phyloP scores from a whole-genome alignment of 73 alveolate species.

The Paramecium octaurelia region DNA sequence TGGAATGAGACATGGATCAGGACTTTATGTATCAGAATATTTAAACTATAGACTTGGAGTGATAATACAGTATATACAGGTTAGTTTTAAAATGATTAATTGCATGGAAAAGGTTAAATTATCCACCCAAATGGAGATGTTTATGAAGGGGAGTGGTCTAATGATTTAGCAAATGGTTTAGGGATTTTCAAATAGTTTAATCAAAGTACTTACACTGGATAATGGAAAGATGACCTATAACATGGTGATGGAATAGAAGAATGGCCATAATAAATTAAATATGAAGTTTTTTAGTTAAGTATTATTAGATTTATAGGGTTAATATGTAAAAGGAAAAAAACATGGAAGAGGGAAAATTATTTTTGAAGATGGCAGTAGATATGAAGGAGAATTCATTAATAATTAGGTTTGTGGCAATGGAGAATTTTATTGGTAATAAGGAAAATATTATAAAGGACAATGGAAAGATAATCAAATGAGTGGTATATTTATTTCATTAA shows the following conservation, averaged over 20 bases:
- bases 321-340: constrained; percentile 64
- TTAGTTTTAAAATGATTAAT: constrained; percentile 61
- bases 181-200: constrained; percentile 66
- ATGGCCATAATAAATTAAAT: constrained; percentile 54
- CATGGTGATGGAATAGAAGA: constrained; percentile 56
- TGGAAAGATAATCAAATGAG: constrained; percentile 66
- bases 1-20: constrained; percentile 51
- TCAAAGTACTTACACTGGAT: constrained; percentile 65
- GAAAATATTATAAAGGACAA: constrained; percentile 65
- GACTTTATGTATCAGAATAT: neutral
- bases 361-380: constrained; percentile 60
- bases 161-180: constrained; percentile 69
- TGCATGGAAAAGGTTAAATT: constrained; percentile 73
- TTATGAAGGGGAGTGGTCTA: constrained; percentile 79
- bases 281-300: neutral
- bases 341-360: constrained; percentile 71
- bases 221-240: constrained; percentile 12
- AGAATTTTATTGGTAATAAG: constrained; percentile 49
- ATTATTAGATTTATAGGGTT: constrained; percentile 57
- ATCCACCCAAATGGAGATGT: constrained; percentile 65
- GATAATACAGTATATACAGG: constrained; percentile 70
- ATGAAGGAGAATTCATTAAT: constrained; percentile 55
- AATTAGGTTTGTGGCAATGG: constrained; percentile 54
- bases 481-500: constrained; percentile 5
- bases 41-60: neutral